phyloP scores from a whole-genome alignment of 116 monocot genomes.

The Cymodocea nodosa region DNA sequence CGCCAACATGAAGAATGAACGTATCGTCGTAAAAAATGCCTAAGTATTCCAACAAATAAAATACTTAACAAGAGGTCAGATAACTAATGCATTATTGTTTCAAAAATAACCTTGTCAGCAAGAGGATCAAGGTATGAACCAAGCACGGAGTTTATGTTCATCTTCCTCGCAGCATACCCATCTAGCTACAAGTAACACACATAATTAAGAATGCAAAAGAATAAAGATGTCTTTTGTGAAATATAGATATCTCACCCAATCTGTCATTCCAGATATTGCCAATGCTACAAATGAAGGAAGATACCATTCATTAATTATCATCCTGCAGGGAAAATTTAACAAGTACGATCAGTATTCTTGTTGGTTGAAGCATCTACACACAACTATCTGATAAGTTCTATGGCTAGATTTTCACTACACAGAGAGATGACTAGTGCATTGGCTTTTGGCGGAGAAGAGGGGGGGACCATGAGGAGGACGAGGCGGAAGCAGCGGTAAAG shows the following conservation, averaged over 20 bases:
- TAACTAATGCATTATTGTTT: too few relatives aligned
- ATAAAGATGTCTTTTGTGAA: slow-evolving; percentile 3
- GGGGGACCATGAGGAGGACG: background rate
- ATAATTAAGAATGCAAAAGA: background rate
- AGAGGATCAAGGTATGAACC: slow-evolving; percentile 98
- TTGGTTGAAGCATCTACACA: background rate
- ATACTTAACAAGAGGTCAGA: background rate
- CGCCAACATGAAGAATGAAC: slow-evolving; percentile 2
- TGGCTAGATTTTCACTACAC: background rate
- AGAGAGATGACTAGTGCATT: background rate
- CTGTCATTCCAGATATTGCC: slow-evolving; percentile 67
- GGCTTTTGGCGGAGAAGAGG: slow-evolving; percentile 5
- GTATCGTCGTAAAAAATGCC: background rate
- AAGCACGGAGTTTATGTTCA: slow-evolving; percentile 84
- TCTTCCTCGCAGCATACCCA: slow-evolving; percentile 82
- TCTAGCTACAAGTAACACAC: slow-evolving; percentile 39
- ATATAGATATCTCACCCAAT: slow-evolving; percentile 57
- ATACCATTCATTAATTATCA: slow-evolving; percentile 85
- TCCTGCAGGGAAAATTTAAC: slow-evolving; percentile 32
- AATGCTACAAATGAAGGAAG: slow-evolving; percentile 59
- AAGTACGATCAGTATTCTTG: background rate
- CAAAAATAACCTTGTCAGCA: slow-evolving; percentile 72
- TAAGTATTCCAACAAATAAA: background rate
- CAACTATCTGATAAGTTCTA: background rate
- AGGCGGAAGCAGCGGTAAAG: slow-evolving; percentile 5